These are phyloP conservation scores for Ceratocystis smalleyi DNA, from an alignment of 2,329 filamentous ascomycete genomes.

Conservation along the genomic window DNA sequence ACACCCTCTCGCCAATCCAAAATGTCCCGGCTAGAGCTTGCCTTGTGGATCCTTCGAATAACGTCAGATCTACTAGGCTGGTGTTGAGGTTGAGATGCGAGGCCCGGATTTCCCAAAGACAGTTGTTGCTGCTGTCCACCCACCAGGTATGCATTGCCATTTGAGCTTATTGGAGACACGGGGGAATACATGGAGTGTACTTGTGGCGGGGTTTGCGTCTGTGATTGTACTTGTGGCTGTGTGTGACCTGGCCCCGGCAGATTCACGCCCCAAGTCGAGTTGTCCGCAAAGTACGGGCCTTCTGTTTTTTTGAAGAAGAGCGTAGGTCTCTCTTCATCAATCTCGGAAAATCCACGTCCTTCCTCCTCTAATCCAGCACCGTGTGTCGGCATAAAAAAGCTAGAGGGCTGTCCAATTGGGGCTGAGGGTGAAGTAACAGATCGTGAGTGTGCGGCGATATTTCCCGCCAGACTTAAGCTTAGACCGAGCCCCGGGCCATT, in stretches of 20 bases:
- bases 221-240: slow-evolving; percentile 21
- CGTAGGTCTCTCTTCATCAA: slow-evolving; percentile 45
- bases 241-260: slow-evolving; percentile 29
- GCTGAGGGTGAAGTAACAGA: slow-evolving; percentile 70
- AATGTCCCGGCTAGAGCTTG: slow-evolving; percentile 8
- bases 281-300: slow-evolving; percentile 40
- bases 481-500: slow-evolving; percentile 25
- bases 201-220: not conserved
- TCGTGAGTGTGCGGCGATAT: slow-evolving; percentile 41
- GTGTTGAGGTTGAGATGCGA: not conserved
- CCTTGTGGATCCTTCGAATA: slow-evolving; percentile 1
- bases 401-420: slow-evolving; percentile 36
- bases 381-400: slow-evolving; percentile 6
- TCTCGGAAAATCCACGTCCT: slow-evolving; percentile 62
- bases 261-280: slow-evolving; percentile 35
- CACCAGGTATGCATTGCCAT: not conserved
- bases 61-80: not conserved
- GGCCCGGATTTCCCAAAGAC: not conserved
- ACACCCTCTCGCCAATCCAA: slow-evolving; percentile 12
- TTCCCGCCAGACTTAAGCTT: not conserved
- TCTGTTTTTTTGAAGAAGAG: slow-evolving; percentile 34
- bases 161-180: not conserved
- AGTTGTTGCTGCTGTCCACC: not conserved
- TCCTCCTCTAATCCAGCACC: slow-evolving; percentile 56
- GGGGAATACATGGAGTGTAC: slow-evolving; percentile 6